phyloP scores from a whole-genome alignment of 805 yeast genomes.

The Sugiyamaella qingdaonensis region DNA sequence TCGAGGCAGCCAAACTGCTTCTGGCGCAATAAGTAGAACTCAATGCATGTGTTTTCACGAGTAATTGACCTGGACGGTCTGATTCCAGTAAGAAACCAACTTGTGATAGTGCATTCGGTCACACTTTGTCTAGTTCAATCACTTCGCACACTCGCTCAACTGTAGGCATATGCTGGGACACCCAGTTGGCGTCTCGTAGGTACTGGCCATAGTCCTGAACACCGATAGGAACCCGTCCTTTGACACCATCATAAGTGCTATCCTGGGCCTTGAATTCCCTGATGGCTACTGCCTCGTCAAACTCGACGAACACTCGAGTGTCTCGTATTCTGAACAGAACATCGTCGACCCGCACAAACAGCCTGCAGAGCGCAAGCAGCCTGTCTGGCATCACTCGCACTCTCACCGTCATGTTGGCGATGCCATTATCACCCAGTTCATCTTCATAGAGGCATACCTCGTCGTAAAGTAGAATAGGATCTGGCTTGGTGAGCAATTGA shows the following conservation, averaged over 20 bases:
- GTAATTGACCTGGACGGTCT: background rate
- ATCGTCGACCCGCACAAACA: slow-evolving; percentile 85
- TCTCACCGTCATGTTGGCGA: slow-evolving; percentile 69
- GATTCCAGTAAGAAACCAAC: background rate
- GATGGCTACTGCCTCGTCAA: slow-evolving; percentile 56
- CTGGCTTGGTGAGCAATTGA: slow-evolving; percentile 62
- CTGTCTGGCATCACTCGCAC: slow-evolving; percentile 86
- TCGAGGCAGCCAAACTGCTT: slow-evolving; percentile 36
- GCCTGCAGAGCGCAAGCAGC: slow-evolving; percentile 65
- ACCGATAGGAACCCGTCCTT: slow-evolving; percentile 41
- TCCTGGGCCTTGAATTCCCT: slow-evolving; percentile 77
- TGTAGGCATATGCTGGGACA: slow-evolving; percentile 55
- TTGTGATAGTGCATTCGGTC: background rate
- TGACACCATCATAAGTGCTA: slow-evolving; percentile 43
- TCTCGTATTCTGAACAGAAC: slow-evolving; percentile 82
- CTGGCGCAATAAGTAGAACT: slow-evolving; percentile 8
- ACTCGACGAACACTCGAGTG: slow-evolving; percentile 78
- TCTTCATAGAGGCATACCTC: slow-evolving; percentile 89
- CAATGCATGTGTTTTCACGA: background rate
- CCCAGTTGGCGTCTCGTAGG: slow-evolving; percentile 85
- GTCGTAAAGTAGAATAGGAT: slow-evolving; percentile 84
- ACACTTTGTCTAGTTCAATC: background rate
- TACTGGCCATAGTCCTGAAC: slow-evolving; percentile 65
- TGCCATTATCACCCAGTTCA: slow-evolving; percentile 95
- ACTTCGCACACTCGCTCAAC: slow-evolving; percentile 4